Evolutionary conservation across 2,329 filamentous ascomycete genomes (phyloP).

Genomic region (Fusarium sp.): DNA sequence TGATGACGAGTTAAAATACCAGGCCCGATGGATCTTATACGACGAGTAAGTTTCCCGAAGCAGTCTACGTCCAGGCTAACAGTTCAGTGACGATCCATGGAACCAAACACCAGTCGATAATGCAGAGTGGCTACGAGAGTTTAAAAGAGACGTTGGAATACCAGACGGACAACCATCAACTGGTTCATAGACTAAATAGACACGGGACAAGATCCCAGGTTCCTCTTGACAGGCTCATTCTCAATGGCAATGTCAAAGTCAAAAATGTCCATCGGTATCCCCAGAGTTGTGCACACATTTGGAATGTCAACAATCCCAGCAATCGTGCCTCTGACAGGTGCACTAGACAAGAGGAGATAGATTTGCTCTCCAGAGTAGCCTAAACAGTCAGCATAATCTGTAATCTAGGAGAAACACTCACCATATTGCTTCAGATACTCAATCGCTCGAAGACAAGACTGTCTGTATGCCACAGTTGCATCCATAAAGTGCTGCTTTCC

Average conservation of each 20-base stretch:
- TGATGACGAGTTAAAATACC: slow-evolving; percentile 33
- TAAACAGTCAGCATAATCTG: background rate
- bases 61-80: background rate
- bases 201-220: slow-evolving; percentile 44
- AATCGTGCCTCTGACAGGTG: slow-evolving; percentile 87
- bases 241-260: slow-evolving; percentile 89
- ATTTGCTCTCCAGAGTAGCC: slow-evolving; percentile 78
- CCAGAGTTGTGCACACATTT: slow-evolving; percentile 90
- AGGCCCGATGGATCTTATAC: slow-evolving; percentile 35
- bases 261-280: slow-evolving; percentile 92
- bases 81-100: slow-evolving; percentile 36
- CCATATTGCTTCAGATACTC: slow-evolving; percentile 53
- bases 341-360: slow-evolving; percentile 86
- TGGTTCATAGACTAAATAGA: slow-evolving; percentile 1
- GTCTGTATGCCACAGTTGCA: slow-evolving; percentile 85
- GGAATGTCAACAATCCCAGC: slow-evolving; percentile 93
- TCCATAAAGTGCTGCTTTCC: slow-evolving; percentile 93
- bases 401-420: background rate
- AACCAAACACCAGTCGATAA: slow-evolving; percentile 41
- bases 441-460: slow-evolving; percentile 73
- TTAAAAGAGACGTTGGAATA: slow-evolving; percentile 38
- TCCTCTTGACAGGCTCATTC: slow-evolving; percentile 54
- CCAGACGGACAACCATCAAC: background rate
- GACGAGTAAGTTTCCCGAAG: slow-evolving; percentile 21
- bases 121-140: slow-evolving; percentile 35